Conservation (phyloP, 257 asterid species). For the Solanum chiquidenum region DNA sequence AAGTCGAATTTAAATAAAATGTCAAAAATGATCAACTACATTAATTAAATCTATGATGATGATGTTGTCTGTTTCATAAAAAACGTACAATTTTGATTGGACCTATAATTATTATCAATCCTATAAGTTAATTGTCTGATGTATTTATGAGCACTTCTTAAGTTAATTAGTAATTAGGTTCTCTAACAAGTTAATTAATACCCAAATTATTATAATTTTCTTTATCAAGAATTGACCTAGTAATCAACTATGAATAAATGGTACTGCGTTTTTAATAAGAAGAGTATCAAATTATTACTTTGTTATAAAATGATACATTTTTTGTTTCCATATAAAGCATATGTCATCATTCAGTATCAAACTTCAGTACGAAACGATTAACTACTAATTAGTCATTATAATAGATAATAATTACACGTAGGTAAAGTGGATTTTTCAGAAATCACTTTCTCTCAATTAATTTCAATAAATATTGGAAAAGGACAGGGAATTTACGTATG, state of each 20-base stretch:
- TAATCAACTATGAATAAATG: neutral
- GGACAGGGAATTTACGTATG: too few relatives aligned
- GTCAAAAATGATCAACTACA: neutral
- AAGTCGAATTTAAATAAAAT: neutral
- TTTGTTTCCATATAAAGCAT: neutral
- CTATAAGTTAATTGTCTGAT: neutral
- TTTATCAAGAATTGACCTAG: neutral
- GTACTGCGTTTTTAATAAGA: neutral
- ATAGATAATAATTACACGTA: neutral
- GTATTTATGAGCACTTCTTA: neutral
- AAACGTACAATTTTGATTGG: neutral
- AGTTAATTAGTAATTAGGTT: neutral
- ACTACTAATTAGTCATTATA: neutral
- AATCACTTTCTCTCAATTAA: neutral
- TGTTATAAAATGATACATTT: neutral
- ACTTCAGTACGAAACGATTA: neutral
- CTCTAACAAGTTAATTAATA: neutral
- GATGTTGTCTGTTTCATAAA: neutral
- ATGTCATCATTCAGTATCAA: neutral
- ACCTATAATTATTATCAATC: neutral
- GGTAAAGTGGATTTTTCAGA: neutral
- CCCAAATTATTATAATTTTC: neutral
- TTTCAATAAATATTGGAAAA: neutral
- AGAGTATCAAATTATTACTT: neutral
- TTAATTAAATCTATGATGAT: neutral